Percentiles rank a stretch among this genome's conserved stretches.
phyloP scores from a whole-genome alignment of 2,329 filamentous ascomycete species.

The Alternaria angustiovoidea region DNA sequence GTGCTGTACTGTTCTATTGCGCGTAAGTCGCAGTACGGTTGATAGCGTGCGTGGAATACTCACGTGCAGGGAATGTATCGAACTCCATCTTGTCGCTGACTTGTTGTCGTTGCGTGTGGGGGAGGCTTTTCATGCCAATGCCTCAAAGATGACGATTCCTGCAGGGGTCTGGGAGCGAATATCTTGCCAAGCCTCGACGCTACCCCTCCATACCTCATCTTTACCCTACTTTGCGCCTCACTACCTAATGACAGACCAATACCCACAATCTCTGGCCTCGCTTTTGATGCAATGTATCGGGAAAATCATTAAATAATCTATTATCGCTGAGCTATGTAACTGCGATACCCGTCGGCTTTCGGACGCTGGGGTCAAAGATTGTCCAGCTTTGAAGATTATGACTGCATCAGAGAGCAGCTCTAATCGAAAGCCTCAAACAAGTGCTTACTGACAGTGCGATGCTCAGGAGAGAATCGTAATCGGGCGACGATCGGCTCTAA shows the following conservation, averaged over 20 bases:
- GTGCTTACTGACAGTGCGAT: no score
- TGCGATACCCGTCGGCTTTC: no score
- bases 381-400: no score
- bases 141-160: neutral
- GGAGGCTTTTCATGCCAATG: neutral
- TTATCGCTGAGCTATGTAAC: no score
- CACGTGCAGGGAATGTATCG: slow-evolving; percentile 32
- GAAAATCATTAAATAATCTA: no score
- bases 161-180: neutral
- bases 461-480: no score
- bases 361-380: no score
- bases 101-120: neutral
- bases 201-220: neutral
- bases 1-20: slow-evolving; percentile 76
- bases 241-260: neutral
- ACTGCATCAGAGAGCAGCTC: no score
- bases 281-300: no score
- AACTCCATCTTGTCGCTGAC: slow-evolving; percentile 24
- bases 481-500: no score
- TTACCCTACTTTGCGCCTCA: neutral
- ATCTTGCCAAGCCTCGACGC: neutral
- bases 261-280: no score
- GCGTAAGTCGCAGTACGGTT: neutral
- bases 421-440: no score
- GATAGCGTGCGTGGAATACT: neutral